Conservation (phyloP, 2,329 filamentous ascomycete species). For the Neocatenulostroma microsporum region DNA sequence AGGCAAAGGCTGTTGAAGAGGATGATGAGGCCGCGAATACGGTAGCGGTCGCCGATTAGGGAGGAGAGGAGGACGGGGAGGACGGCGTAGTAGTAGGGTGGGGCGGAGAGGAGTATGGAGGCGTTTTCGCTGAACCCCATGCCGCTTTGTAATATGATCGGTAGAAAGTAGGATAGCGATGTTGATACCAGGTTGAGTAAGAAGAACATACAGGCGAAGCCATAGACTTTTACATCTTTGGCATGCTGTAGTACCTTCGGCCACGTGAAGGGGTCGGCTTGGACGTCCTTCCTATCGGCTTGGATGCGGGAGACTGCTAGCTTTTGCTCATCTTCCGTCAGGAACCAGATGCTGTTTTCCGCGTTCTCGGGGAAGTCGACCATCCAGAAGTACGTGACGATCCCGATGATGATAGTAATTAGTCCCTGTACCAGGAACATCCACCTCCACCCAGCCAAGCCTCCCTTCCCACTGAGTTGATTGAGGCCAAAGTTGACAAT, state of each 20-base stretch:
- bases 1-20: constrained; percentile 56
- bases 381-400: constrained; percentile 62
- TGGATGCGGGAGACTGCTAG: constrained; percentile 53
- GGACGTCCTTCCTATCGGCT: constrained; percentile 53
- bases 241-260: constrained; percentile 50
- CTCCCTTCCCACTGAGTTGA: constrained; percentile 48
- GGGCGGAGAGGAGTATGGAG: constrained; percentile 55
- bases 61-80: constrained; percentile 58
- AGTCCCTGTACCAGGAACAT: constrained; percentile 62
- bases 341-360: constrained; percentile 50
- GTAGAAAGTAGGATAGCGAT: constrained; percentile 57
- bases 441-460: constrained; percentile 58
- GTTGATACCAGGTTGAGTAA: constrained; percentile 60
- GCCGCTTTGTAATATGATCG: constrained; percentile 37
- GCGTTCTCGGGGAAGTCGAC: constrained; percentile 60
- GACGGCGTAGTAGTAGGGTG: constrained; percentile 61
- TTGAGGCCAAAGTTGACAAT: constrained; percentile 66
- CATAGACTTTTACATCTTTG: constrained; percentile 55
- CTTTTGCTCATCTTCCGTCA: constrained; percentile 49
- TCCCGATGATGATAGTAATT: constrained; percentile 51
- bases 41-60: constrained; percentile 53
- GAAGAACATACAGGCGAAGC: constrained; percentile 58
- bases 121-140: constrained; percentile 38
- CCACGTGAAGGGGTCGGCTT: constrained; percentile 50
- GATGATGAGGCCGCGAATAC: constrained; percentile 56